phyloP scores from a whole-genome alignment of 2,329 filamentous ascomycete species.

The Emmonsia crescens region DNA sequence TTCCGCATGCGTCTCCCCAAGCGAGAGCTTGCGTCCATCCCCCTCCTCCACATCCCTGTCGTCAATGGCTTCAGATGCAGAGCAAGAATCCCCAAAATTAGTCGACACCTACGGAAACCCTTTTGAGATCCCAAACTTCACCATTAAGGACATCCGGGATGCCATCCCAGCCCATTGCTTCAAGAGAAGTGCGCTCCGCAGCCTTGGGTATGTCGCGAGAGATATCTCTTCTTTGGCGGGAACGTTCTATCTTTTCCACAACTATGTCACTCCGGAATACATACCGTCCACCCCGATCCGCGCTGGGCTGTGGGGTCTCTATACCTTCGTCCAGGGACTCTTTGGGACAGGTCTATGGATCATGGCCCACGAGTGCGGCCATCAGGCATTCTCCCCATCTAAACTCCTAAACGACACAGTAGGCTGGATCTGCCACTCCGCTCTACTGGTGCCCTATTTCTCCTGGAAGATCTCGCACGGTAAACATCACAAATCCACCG shows the following conservation, averaged over 20 bases:
- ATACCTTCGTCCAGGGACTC: constrained; percentile 77
- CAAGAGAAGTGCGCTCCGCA: constrained; percentile 65
- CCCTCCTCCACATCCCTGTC: constrained; percentile 84
- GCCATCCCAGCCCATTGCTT: constrained; percentile 98
- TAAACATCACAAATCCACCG: constrained; percentile 99
- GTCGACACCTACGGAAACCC: constrained; percentile 90
- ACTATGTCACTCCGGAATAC: constrained; percentile 73
- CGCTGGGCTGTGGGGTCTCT: constrained; percentile 52
- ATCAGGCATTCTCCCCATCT: constrained; percentile 92
- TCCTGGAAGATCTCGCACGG: constrained; percentile 99
- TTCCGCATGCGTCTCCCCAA: constrained; percentile 45
- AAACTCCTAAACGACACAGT: constrained; percentile 83
- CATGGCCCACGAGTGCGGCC: constrained; percentile 93
- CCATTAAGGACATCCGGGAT: constrained; percentile 93
- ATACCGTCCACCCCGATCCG: constrained; percentile 61
- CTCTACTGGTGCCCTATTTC: constrained; percentile 90
- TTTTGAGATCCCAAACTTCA: constrained; percentile 88
- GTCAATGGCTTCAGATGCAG: constrained; percentile 63
- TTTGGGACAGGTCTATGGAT: constrained; percentile 95
- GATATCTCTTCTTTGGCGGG: constrained; percentile 61
- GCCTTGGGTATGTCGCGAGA: constrained; percentile 72
- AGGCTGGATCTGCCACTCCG: constrained; percentile 82
- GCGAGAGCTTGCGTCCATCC: constrained; percentile 52
- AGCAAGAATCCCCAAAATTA: constrained; percentile 45
- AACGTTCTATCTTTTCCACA: constrained; percentile 83